Base-by-base conservation (phyloP, 2,329 filamentous ascomycete genomes). In the Cercospora sp. region DNA sequence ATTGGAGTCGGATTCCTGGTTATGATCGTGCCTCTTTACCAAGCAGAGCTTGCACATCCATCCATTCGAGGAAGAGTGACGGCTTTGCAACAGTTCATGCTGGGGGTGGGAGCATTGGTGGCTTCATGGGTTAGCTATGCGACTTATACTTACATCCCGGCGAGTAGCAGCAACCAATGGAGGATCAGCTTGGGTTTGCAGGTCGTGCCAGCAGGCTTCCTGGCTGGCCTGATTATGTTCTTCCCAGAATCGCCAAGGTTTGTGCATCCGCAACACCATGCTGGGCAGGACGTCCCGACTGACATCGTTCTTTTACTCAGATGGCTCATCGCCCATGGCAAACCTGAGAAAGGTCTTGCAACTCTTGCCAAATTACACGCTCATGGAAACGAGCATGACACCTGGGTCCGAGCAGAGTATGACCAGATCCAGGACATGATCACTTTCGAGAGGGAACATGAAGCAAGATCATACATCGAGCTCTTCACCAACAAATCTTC, bases 41-140 rank as follows among this genome's bases (percentile, higher is more conserved):
- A 94, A 76, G 91, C 90, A 23, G 92, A 95, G 75, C 84, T 94
- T 26, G 89, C 90, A 3, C 92, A 94, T 76, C 92, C 92, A 1
- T 86, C 85, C 67, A 94, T 94, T 74, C 87, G 92, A 77, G 92
- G 91, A 12, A 83, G 89, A 70, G 86, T 95, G 33, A 93, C 91
- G 0, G 86, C 88, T 31, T 82, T 94, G 3, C 91, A 94, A 77
- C 91, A 94, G 74, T 93, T 94, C 76, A 94, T 94, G 91, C 78
- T 94, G 62, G 91, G 91, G 1, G 86, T 94, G 30, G 92, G 92
- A 66, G 83, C 90, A 16, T 84, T 95, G 1, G 80, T 89, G 16
- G 91, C 92, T 0, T 85, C 88, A 0, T 93, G 91, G 91, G 87
- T 91, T 59, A 88, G 87, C 0, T 94, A 89, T 69, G 91, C 80